phyloP scores from a whole-genome alignment of 2,329 filamentous ascomycete genomes.

The Stromatinia cepivora region DNA sequence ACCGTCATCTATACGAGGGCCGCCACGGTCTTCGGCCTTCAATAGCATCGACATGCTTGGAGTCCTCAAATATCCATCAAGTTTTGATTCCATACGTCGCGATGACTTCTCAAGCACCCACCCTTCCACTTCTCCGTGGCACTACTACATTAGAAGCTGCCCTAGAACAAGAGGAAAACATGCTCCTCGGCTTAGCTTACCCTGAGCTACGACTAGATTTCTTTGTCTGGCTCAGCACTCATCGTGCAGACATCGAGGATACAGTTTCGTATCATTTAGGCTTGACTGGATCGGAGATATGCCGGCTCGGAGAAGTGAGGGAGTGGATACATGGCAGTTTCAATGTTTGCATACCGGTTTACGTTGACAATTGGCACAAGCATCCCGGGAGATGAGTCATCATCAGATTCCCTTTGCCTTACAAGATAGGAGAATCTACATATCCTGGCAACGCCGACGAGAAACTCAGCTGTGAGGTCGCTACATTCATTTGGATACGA shows the following conservation, averaged over 20 bases:
- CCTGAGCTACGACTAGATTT: slow-evolving; percentile 30
- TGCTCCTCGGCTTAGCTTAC: slow-evolving; percentile 27
- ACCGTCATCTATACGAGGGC: too few relatives aligned
- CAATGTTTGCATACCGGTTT: slow-evolving; percentile 43
- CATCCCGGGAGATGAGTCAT: slow-evolving; percentile 34
- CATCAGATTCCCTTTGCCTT: slow-evolving; percentile 40
- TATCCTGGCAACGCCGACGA: slow-evolving; percentile 47
- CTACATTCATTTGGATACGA: slow-evolving; percentile 45
- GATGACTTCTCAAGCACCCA: too few relatives aligned
- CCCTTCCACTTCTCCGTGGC: slow-evolving; percentile 27
- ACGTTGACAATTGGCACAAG: slow-evolving; percentile 29
- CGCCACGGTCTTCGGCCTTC: too few relatives aligned
- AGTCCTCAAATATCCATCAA: too few relatives aligned
- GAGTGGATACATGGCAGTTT: slow-evolving; percentile 43
- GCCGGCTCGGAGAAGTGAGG: slow-evolving; percentile 32
- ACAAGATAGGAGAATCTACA: slow-evolving; percentile 43
- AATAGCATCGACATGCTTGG: too few relatives aligned
- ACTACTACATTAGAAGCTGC: slow-evolving; percentile 20
- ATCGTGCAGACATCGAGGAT: slow-evolving; percentile 22
- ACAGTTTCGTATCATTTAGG: slow-evolving; percentile 39
- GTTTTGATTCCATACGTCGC: too few relatives aligned
- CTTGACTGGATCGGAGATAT: slow-evolving; percentile 28
- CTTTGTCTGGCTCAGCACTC: slow-evolving; percentile 27
- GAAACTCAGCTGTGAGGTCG: slow-evolving; percentile 46
- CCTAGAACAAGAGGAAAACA: slow-evolving; percentile 21